Conservation (phyloP, 2,329 filamentous ascomycete species). For the Sarocladium strictum region DNA sequence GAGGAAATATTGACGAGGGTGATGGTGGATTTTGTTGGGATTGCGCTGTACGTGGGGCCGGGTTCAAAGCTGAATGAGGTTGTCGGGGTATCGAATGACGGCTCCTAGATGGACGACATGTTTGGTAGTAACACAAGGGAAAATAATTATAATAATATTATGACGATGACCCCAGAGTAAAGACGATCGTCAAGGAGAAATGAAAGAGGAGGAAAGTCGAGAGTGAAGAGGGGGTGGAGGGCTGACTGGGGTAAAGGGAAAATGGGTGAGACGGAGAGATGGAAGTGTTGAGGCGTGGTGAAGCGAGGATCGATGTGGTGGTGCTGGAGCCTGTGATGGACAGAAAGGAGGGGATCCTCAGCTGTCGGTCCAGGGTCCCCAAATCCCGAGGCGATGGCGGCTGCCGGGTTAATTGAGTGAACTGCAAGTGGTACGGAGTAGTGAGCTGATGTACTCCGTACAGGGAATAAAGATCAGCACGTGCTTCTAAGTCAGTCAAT, state of each 20-base stretch:
- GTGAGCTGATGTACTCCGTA: too few species aligned
- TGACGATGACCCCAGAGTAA: background rate
- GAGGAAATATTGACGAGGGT: background rate
- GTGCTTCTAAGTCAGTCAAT: background rate
- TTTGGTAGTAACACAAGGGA: background rate
- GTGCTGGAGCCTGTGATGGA: background rate
- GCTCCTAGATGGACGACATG: background rate
- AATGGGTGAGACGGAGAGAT: slow-evolving; percentile 3
- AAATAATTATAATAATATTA: background rate
- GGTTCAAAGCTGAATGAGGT: background rate
- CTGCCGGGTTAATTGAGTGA: background rate
- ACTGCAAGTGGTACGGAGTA: too few species aligned
- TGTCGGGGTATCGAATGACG: background rate
- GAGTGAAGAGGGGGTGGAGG: background rate
- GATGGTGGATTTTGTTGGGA: background rate
- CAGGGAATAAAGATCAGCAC: background rate
- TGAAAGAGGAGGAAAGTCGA: background rate
- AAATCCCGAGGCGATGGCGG: background rate
- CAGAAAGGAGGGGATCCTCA: background rate
- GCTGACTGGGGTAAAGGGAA: background rate
- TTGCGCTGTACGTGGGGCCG: background rate
- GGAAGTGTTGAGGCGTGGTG: slow-evolving; percentile 3
- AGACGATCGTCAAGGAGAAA: background rate
- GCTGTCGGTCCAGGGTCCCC: background rate
- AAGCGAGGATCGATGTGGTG: background rate